Evolutionary conservation across 345 rosid genomes (phyloP).

Genomic region (Noccaea bulbosa): DNA sequence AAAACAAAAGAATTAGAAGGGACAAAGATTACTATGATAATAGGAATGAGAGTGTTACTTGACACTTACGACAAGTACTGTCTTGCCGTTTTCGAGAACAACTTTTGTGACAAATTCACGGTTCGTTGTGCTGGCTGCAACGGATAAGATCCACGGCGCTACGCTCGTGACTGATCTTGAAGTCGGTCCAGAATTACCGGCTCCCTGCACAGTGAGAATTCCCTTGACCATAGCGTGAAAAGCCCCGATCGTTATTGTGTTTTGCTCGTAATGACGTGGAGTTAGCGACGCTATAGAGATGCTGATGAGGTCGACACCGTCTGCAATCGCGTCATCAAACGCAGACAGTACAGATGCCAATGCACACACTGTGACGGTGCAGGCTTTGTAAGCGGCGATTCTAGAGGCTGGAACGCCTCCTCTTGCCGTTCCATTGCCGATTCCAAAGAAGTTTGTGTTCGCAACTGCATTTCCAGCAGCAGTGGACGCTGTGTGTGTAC

Average conservation of each 20-base stretch:
- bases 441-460: constrained; percentile 44
- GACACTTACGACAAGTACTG: constrained; percentile 48
- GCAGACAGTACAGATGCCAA: constrained; percentile 40
- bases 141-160: constrained; percentile 58
- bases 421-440: constrained; percentile 53
- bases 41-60: not conserved
- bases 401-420: constrained; percentile 60
- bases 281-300: not conserved
- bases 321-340: constrained; percentile 70
- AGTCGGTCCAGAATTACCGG: constrained; percentile 40
- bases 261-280: not conserved
- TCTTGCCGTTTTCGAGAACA: constrained; percentile 50
- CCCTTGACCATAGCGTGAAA: constrained; percentile 63
- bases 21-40: not conserved
- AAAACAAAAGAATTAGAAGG: not conserved
- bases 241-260: constrained; percentile 48
- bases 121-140: constrained; percentile 58
- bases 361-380: not conserved
- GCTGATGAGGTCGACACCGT: constrained; percentile 59
- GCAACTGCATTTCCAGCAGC: constrained; percentile 52
- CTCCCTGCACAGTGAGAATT: constrained; percentile 50
- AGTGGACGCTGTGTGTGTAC: constrained; percentile 60
- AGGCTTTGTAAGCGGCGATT: constrained; percentile 52
- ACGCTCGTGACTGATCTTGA: not conserved
- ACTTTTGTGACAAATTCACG: constrained; percentile 44